phyloP scores from a whole-genome alignment of 768 basidiomycete genomes.

The Nevesoporus exiguus region DNA sequence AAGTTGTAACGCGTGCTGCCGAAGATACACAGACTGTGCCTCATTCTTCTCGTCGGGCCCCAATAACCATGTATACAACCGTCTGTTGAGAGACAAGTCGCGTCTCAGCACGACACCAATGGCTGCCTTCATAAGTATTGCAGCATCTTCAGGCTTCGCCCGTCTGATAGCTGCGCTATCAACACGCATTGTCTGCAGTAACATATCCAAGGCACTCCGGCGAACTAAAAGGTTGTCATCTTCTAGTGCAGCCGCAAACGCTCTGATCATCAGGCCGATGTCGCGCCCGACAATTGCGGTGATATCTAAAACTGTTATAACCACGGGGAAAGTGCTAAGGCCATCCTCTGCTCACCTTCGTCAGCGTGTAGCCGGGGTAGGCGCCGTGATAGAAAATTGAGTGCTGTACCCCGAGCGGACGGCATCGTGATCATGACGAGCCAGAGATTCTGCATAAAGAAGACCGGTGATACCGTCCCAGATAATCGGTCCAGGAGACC shows the following conservation, averaged over 20 bases:
- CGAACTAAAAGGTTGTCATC: slow-evolving; percentile 92
- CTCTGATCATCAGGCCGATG: slow-evolving; percentile 91
- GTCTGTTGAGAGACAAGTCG: slow-evolving; percentile 88
- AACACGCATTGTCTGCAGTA: slow-evolving; percentile 70
- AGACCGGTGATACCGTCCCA: slow-evolving; percentile 76
- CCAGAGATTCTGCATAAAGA: slow-evolving; percentile 97
- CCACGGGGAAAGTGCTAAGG: not conserved
- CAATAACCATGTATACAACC: slow-evolving; percentile 90
- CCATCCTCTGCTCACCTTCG: slow-evolving; percentile 50
- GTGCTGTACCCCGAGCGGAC: slow-evolving; percentile 75
- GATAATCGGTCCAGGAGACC: slow-evolving; percentile 77
- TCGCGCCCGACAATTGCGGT: slow-evolving; percentile 75
- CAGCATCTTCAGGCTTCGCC: slow-evolving; percentile 68
- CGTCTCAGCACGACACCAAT: slow-evolving; percentile 86
- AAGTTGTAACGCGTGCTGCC: slow-evolving; percentile 65
- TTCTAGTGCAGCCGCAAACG: slow-evolving; percentile 86
- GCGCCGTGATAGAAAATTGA: slow-evolving; percentile 83
- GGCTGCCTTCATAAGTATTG: slow-evolving; percentile 83
- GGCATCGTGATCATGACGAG: slow-evolving; percentile 89
- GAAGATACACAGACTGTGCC: slow-evolving; percentile 70
- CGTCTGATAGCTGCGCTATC: slow-evolving; percentile 69
- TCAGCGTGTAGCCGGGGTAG: slow-evolving; percentile 66
- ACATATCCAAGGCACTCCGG: slow-evolving; percentile 78
- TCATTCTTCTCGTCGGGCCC: slow-evolving; percentile 78
- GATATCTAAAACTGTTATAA: slow-evolving; percentile 45